Evolutionary conservation across 2,329 filamentous ascomycete species (phyloP).

Genomic region (Leptographium flavum): DNA sequence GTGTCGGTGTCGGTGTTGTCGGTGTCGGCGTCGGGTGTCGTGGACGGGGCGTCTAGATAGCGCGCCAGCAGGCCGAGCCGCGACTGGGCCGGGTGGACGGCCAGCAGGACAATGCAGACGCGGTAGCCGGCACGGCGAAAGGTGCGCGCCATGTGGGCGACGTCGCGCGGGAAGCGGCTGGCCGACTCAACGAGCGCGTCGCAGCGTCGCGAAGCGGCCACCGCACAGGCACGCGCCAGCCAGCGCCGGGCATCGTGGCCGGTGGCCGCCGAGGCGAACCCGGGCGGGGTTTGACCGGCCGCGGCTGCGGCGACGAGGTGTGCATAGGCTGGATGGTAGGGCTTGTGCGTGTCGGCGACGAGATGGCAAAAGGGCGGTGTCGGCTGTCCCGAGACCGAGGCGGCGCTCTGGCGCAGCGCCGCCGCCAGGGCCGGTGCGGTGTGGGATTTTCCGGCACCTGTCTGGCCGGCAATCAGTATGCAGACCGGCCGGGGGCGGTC

Average conservation of each 20-base stretch:
- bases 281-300: conserved; percentile 14
- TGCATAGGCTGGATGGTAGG: conserved; percentile 28
- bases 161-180: conserved; percentile 28
- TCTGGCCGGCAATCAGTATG: conserved; percentile 29
- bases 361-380: conserved; percentile 21
- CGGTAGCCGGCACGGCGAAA: conserved; percentile 22
- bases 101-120: conserved; percentile 26
- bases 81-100: conserved; percentile 26
- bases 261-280: conserved; percentile 24
- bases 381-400: not conserved
- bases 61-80: conserved; percentile 27
- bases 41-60: conserved; percentile 22
- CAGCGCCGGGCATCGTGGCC: conserved; percentile 27
- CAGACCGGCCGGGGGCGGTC: conserved; percentile 17
- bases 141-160: conserved; percentile 19
- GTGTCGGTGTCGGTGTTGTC: not conserved
- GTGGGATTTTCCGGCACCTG: conserved; percentile 33
- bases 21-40: conserved; percentile 20
- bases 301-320: conserved; percentile 13
- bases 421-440: conserved; percentile 23
- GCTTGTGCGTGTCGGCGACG: conserved; percentile 34
- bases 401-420: conserved; percentile 14
- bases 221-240: conserved; percentile 25
- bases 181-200: conserved; percentile 30
- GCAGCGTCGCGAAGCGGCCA: conserved; percentile 17